Percentiles rank a stretch among this genome's conserved stretches.
Evolutionary conservation across 225 moss, liverwort and hornwort species (phyloP).

Genomic region (Straminergon stramineum): DNA sequence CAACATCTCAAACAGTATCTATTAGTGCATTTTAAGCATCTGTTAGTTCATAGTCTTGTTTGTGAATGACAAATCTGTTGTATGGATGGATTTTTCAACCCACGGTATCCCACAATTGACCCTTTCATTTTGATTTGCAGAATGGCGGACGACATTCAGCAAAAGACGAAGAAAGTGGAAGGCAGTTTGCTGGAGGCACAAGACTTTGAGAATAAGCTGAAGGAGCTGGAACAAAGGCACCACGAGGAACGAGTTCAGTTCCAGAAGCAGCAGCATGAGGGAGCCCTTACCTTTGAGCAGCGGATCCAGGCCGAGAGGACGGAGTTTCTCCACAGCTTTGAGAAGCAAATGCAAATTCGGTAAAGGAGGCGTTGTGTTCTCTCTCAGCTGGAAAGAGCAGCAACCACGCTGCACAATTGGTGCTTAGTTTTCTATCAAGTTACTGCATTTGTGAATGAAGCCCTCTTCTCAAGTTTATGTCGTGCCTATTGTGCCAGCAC

Average conservation of each 20-base stretch:
- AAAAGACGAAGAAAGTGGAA: constrained; percentile 41
- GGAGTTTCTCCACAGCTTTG: constrained; percentile 27
- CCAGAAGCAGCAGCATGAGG: constrained; percentile 45
- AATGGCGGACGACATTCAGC: constrained; percentile 22
- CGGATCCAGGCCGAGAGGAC: constrained; percentile 34
- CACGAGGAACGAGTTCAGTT: constrained; percentile 43
- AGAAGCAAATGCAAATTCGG: constrained; percentile 27
- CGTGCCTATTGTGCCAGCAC: neutral
- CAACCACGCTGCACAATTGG: neutral
- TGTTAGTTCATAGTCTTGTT: neutral
- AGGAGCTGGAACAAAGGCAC: constrained; percentile 48
- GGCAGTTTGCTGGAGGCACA: constrained; percentile 42
- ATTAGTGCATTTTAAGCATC: neutral
- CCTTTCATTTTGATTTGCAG: neutral
- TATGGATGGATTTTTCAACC: neutral
- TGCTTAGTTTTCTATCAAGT: neutral
- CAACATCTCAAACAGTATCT: neutral
- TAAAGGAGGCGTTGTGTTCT: neutral
- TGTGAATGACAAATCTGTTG: neutral
- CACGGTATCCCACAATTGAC: neutral
- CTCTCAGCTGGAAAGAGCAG: neutral
- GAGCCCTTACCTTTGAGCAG: constrained; percentile 36
- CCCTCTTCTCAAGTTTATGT: neutral
- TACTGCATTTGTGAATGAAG: neutral
- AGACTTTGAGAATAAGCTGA: constrained; percentile 34